Conservation (phyloP, 192 early-diverging fungal genomes). For the Gonapodya prolifera region DNA sequence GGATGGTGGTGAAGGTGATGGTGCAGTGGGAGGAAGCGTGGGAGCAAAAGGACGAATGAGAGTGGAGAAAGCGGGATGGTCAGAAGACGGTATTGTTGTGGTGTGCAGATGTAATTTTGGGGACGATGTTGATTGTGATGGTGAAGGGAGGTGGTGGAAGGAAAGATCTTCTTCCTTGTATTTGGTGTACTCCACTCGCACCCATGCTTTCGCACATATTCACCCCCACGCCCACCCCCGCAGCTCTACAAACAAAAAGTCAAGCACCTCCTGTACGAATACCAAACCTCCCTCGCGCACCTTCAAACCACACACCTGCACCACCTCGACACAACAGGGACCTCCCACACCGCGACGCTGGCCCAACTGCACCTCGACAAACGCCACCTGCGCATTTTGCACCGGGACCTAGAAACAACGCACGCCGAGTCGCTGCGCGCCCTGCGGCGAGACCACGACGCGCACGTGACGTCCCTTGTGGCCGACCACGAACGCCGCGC, state of each 20-base stretch:
- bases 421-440: conserved; percentile 51
- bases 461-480: conserved; percentile 38
- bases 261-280: conserved; percentile 55
- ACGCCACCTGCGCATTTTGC: conserved; percentile 44
- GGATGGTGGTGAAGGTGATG: no score
- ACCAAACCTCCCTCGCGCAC: conserved; percentile 55
- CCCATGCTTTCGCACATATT: background rate
- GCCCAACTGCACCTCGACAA: conserved; percentile 48
- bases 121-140: background rate
- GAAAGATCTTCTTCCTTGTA: background rate
- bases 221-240: background rate
- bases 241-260: conserved; percentile 60
- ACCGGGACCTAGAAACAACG: conserved; percentile 47
- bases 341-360: conserved; percentile 34
- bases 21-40: no score
- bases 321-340: conserved; percentile 39
- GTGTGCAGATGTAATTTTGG: no score
- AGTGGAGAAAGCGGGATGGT: no score
- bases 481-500: conserved; percentile 42
- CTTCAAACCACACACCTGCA: conserved; percentile 46
- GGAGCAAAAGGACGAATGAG: no score
- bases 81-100: no score
- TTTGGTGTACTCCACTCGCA: background rate
- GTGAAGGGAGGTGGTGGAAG: background rate
- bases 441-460: conserved; percentile 41